A percentile compares a stretch with the other conserved stretches of the same genome.
Evolutionary conservation across 2,329 filamentous ascomycete species (phyloP).

Genomic region (Fusarium armeniacum): DNA sequence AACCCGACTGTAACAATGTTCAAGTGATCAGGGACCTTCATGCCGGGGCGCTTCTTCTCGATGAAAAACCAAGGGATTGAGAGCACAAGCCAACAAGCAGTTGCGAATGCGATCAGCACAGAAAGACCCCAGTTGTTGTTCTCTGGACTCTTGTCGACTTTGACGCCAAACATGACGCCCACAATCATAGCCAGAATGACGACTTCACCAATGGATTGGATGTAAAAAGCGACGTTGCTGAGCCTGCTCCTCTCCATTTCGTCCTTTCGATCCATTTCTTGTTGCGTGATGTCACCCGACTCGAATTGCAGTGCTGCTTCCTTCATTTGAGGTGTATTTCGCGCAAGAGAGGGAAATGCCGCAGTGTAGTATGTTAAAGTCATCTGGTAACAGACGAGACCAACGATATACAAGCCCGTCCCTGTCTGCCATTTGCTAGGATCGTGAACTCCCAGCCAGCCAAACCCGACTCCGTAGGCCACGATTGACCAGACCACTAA

Average conservation of each 20-base stretch:
- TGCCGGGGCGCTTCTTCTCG: constrained; percentile 74
- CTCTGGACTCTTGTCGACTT: constrained; percentile 69
- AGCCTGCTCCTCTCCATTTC: constrained; percentile 74
- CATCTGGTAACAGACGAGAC: constrained; percentile 75
- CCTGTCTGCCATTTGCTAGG: constrained; percentile 71
- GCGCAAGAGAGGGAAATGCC: constrained; percentile 61
- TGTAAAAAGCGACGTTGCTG: constrained; percentile 74
- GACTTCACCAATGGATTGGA: constrained; percentile 73
- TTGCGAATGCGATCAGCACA: constrained; percentile 75
- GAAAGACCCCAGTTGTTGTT: constrained; percentile 77
- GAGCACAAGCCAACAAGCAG: constrained; percentile 73
- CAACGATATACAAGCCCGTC: constrained; percentile 75
- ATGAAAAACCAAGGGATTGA: constrained; percentile 76
- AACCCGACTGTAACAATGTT: constrained; percentile 71
- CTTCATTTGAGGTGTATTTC: constrained; percentile 54
- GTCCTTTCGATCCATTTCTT: constrained; percentile 72
- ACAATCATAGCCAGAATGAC: constrained; percentile 75
- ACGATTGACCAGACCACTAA: constrained; percentile 72
- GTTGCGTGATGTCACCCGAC: constrained; percentile 65
- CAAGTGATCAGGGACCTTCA: constrained; percentile 54
- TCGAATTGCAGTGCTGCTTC: constrained; percentile 53
- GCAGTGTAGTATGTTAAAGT: constrained; percentile 79
- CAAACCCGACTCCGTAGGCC: constrained; percentile 75
- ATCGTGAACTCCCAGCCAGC: constrained; percentile 75
- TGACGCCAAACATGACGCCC: constrained; percentile 71